Evolutionary conservation across 495 filamentous ascomycete species (phyloP), one percentile per base, ranked within the genome.

Genomic region (Lineolata rhizophorae): DNA sequence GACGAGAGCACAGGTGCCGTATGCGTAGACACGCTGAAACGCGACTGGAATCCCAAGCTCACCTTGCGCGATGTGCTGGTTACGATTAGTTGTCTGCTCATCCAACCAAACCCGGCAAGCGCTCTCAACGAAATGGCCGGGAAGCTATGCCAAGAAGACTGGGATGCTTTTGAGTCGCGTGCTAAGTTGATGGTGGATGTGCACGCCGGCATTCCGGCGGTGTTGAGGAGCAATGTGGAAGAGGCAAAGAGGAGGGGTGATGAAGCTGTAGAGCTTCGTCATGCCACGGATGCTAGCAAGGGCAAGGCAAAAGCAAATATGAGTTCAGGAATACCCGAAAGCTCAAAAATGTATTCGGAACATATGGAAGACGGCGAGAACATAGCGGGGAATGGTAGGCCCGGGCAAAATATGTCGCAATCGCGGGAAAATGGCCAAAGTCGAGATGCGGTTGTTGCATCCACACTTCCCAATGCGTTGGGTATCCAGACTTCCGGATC

Each of bases 21-120:
- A 5, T 79, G 73, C 36, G 70, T 79, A 20, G 73, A 77, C 47
- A 78, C 73, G 4, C 45, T 79, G 12, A 79, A 78, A 48, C 54
- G 69, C 16, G 73, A 76, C 44, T 79, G 73, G 73, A 55, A 65
- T 22, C 46, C 58, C 5, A 63, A 51, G 12, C 41, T 76, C 32
- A 74, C 65, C 5, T 41, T 78, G 20, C 56, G 64, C 28, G 70
- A 77, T 52, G 66, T 77, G 4, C 46, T 76, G 20, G 46, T 74
- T 33, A 76, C 71, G 0, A 76, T 79, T 25, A 65, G 61, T 3
- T 79, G 73, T 50, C 58, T 79, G 21, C 56, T 79, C n/a, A 71
- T 79, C 31, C 60, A 72, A 30, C 73, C 73, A 4, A 79, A 78
- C 42, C 72, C 72, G 1, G 71, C 70, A 38, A 76, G 70, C 21